These are phyloP conservation scores for Fistulinella prunicolor DNA, from an alignment of 768 basidiomycete species.

Conservation along the genomic window DNA sequence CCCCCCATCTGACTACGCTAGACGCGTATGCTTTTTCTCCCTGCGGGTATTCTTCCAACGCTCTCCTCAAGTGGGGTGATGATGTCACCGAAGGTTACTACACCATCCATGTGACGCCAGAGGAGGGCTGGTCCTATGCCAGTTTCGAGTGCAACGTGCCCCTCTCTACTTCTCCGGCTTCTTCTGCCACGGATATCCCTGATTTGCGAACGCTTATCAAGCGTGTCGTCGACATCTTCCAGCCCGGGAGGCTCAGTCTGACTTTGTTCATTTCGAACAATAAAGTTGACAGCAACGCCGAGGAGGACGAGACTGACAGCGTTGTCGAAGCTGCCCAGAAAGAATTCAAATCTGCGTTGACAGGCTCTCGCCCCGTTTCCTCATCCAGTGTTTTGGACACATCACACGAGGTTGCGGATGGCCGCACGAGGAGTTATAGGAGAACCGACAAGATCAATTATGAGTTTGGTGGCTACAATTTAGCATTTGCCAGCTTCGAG, in stretches of 20 bases:
- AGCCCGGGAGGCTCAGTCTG: slow-evolving; percentile 79
- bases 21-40: slow-evolving; percentile 94
- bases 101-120: slow-evolving; percentile 98
- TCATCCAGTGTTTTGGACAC: slow-evolving; percentile 20
- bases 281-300: slow-evolving; percentile 41
- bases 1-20: slow-evolving; percentile 70
- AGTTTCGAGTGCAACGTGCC: slow-evolving; percentile 99
- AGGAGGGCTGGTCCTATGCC: slow-evolving; percentile 97
- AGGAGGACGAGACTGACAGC: slow-evolving; percentile 47
- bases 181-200: slow-evolving; percentile 48
- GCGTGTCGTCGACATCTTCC: slow-evolving; percentile 90
- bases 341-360: slow-evolving; percentile 67
- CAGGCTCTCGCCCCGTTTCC: slow-evolving; percentile 25
- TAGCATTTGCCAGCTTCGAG: slow-evolving; percentile 89
- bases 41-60: slow-evolving; percentile 96
- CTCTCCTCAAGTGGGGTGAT: slow-evolving; percentile 65
- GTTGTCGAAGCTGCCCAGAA: slow-evolving; percentile 71
- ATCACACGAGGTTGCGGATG: slow-evolving; percentile 13
- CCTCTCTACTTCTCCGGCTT: slow-evolving; percentile 35
- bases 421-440: slow-evolving; percentile 48
- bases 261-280: slow-evolving; percentile 84
- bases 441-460: slow-evolving; percentile 98
- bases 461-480: slow-evolving; percentile 90
- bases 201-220: slow-evolving; percentile 79
- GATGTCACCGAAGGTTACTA: slow-evolving; percentile 77